Evolutionary conservation across 495 filamentous ascomycete genomes (phyloP), one percentile per base, ranked within the genome.

Genomic region (Endocarpon pusillum): DNA sequence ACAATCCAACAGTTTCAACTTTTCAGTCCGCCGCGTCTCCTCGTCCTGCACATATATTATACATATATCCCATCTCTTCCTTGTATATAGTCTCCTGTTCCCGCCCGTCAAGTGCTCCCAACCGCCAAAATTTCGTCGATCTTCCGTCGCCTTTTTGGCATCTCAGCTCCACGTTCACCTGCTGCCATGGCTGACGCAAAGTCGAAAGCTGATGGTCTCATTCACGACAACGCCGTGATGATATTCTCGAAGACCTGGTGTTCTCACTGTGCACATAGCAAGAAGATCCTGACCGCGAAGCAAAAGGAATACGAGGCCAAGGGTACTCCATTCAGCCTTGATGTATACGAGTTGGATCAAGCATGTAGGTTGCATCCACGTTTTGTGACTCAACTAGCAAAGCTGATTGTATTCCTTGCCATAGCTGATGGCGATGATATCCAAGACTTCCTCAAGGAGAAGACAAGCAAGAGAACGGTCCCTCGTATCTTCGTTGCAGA

Each of bases 201-300:
- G 60, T 69, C 69, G 38, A 87, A 87, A 54, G 85, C 81, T 29
- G 76, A 93, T 57, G 49, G 47, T 40, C 74, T 94, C 58, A 94
- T 99, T 49, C 70, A 93, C 51, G 78, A 94, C 43, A 87, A 96
- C 58, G 66, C 74, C 40, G 89, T 96, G 48, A 81, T 86, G 40
- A 79, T 97, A 43, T 97, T 97, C 70, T 81, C 73, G 53, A 99
- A 99, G 62, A 81, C 77, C 10, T 93, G 79, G 60, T 99, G 89
- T 69, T 86, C 87, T n/a, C 87, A 92, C 71, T 96, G 87, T 66
- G 59, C 51, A 20, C 66, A 84, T 35, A 71, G 74, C 42, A 94
- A 94, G 72, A 33, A 54, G 7, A 61, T 83, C 23, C 64, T 99
- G 44, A 66, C 58, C 43, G 57, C 73, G 23, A 31, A 70, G 38